Conservation (phyloP, 2,329 filamentous ascomycete genomes). For the Gaeumannomyces tritici region DNA sequence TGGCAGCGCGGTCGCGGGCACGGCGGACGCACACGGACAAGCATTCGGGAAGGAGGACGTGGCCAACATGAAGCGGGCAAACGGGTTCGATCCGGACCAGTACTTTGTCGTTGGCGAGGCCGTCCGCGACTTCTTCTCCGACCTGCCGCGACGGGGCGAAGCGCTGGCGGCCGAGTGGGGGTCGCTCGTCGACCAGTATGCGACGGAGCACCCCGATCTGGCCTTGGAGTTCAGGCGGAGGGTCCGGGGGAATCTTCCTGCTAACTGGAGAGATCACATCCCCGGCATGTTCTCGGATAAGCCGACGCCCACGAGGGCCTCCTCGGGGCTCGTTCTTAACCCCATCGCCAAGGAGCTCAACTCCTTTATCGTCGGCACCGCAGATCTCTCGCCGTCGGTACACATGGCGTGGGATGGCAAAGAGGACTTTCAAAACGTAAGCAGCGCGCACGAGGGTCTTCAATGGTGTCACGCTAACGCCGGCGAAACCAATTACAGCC, state of each 20-base stretch:
- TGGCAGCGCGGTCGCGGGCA: constrained; percentile 33
- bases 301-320: constrained; percentile 37
- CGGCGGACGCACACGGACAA: constrained; percentile 46
- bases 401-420: constrained; percentile 40
- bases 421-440: constrained; percentile 39
- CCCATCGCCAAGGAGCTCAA: constrained; percentile 29
- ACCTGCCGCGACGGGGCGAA: constrained; percentile 34
- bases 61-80: constrained; percentile 39
- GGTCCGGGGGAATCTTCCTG: constrained; percentile 34
- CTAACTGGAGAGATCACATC: constrained; percentile 39
- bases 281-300: constrained; percentile 37
- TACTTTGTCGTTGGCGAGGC: constrained; percentile 33
- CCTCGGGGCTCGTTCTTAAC: constrained; percentile 38
- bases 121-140: constrained; percentile 41
- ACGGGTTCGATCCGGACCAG: constrained; percentile 38
- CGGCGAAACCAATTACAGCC: constrained; percentile 6
- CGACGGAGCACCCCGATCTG: constrained; percentile 13
- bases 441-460: constrained; percentile 6
- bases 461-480: neutral
- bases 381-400: constrained; percentile 35
- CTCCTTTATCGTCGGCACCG: constrained; percentile 35
- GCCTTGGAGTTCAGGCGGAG: constrained; percentile 34
- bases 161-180: constrained; percentile 38
- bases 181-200: constrained; percentile 16
- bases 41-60: constrained; percentile 45